Evolutionary conservation across 805 yeast species (phyloP).

Genomic region (Hanseniaspora guilliermondii): DNA sequence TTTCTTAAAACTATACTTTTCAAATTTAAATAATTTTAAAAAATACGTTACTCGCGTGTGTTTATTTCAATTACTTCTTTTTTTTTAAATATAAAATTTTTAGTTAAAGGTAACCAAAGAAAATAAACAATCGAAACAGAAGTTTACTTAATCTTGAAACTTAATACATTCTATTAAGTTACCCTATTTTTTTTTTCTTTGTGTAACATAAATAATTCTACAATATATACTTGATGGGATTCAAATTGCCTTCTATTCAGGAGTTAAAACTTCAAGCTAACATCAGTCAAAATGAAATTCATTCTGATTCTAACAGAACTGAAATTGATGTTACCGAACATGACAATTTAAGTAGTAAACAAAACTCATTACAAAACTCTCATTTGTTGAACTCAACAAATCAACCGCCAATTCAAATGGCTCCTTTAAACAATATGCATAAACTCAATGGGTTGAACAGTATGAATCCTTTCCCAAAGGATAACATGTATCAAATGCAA

Average conservation of each 20-base stretch:
- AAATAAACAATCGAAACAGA: no score
- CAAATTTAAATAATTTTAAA: no score
- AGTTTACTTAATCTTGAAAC: not conserved
- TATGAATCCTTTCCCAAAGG: no score
- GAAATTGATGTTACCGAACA: not conserved
- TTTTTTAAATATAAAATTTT: no score
- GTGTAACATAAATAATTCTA: not conserved
- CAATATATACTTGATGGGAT: not conserved
- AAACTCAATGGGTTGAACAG: not conserved
- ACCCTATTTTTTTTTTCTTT: not conserved
- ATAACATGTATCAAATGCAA: not conserved
- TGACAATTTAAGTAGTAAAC: not conserved
- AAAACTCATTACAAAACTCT: not conserved
- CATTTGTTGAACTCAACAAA: not conserved
- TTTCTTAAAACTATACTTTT: no score
- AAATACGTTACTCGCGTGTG: no score
- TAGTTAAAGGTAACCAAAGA: no score
- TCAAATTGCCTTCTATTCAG: slow-evolving; percentile 4
- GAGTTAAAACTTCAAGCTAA: slow-evolving; percentile 1
- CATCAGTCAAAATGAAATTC: not conserved
- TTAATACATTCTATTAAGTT: not conserved
- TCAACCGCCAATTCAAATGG: not conserved
- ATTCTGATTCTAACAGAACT: not conserved
- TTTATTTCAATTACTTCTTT: no score
- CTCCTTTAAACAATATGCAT: not conserved